Conservation (phyloP, 306 rosid genomes). For the Arachis stenosperma region DNA sequence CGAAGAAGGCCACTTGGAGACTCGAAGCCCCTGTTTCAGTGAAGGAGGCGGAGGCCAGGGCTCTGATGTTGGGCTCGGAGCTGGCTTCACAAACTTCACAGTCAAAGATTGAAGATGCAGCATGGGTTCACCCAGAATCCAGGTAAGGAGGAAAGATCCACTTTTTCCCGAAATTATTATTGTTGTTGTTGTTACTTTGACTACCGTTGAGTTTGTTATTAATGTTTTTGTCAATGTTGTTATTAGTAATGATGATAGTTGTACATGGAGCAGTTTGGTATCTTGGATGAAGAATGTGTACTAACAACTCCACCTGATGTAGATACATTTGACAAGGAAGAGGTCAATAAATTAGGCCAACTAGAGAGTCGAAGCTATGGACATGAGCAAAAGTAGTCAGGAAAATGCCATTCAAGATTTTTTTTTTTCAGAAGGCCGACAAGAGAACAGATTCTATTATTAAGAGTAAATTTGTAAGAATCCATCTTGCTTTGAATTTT, state of each 20-base stretch:
- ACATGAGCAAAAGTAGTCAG: conserved; percentile 14
- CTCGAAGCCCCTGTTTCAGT: too few species aligned
- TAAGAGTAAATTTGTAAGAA: conserved; percentile 52
- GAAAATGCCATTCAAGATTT: conserved; percentile 32
- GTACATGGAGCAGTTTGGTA: conserved; percentile 22
- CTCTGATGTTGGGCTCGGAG: too few species aligned
- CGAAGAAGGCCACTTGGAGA: too few species aligned
- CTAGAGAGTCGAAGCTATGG: conserved; percentile 27
- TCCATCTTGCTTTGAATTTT: neutral
- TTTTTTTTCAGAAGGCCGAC: conserved; percentile 16
- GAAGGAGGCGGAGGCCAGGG: too few species aligned
- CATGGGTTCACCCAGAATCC: too few species aligned
- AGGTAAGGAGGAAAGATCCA: too few species aligned
- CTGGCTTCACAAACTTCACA: too few species aligned
- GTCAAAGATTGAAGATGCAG: too few species aligned
- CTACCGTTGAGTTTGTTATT: too few species aligned
- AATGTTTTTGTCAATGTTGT: neutral
- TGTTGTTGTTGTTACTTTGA: too few species aligned
- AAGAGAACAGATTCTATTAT: conserved; percentile 30
- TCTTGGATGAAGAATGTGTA: conserved; percentile 23
- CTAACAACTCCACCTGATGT: conserved; percentile 48
- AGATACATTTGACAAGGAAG: conserved; percentile 23
- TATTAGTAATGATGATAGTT: conserved; percentile 24
- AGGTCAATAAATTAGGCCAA: conserved; percentile 32
- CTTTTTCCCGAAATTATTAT: too few species aligned